Evolutionary conservation across 2,329 filamentous ascomycete species (phyloP).

Genomic region (Ophiocordyceps unilateralis): DNA sequence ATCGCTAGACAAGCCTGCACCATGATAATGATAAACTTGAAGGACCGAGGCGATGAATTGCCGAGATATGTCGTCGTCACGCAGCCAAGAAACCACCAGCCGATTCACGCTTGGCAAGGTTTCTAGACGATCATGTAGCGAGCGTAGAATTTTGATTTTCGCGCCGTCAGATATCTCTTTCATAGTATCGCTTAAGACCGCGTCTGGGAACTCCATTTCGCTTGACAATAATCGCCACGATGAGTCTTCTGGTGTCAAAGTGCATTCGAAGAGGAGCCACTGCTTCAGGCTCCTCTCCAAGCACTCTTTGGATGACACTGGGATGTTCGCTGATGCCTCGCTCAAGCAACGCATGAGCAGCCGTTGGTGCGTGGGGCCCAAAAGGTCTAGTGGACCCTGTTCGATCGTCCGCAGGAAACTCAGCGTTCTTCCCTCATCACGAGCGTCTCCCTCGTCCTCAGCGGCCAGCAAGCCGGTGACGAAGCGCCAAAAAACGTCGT

Average conservation of each 20-base stretch:
- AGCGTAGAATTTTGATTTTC: neutral
- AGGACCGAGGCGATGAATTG: too few species aligned
- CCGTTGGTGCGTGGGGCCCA: conserved; percentile 1
- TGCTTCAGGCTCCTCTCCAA: neutral
- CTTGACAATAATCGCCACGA: too few species aligned
- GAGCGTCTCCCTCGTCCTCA: neutral
- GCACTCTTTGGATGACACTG: neutral
- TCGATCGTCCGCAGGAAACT: neutral
- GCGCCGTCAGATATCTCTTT: neutral
- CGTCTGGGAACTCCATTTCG: neutral
- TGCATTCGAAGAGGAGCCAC: neutral
- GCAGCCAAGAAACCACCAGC: too few species aligned
- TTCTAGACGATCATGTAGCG: neutral
- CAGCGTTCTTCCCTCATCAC: too few species aligned
- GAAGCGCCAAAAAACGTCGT: conserved; percentile 25
- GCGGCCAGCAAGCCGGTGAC: conserved; percentile 17
- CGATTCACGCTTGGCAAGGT: too few species aligned
- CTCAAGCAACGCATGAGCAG: conserved; percentile 1
- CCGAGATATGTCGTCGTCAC: too few species aligned
- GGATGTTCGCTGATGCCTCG: neutral
- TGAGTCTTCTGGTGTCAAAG: neutral
- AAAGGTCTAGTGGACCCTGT: neutral
- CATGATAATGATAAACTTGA: too few species aligned
- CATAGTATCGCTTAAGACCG: neutral
- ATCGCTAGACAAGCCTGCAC: too few species aligned